Conservation (phyloP, 2,329 filamentous ascomycete genomes). For the Colletotrichum euphorbiae region DNA sequence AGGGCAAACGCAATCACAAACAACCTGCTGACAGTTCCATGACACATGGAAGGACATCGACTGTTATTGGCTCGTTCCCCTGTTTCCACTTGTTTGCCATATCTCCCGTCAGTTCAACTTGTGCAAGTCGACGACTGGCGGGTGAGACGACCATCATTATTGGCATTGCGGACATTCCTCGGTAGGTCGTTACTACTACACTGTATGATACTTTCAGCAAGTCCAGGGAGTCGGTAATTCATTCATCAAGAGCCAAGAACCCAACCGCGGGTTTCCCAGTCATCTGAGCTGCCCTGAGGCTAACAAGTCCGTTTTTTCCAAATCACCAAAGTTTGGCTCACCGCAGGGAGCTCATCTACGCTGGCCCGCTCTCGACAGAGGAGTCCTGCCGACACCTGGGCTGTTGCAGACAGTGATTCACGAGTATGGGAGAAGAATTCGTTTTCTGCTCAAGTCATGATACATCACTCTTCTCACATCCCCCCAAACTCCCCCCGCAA, state of each 20-base stretch:
- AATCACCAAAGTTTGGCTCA: constrained; percentile 2
- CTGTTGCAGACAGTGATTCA: background rate
- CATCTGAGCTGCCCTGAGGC: background rate
- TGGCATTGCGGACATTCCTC: too few relatives aligned
- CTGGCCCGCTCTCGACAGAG: background rate
- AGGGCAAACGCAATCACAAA: background rate
- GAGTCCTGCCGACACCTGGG: background rate
- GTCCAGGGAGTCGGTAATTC: too few relatives aligned
- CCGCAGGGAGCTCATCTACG: background rate
- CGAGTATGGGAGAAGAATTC: constrained; percentile 6
- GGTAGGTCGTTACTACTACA: too few relatives aligned
- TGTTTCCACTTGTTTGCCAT: background rate
- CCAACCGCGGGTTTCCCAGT: too few relatives aligned
- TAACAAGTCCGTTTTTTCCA: background rate
- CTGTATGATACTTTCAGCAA: too few relatives aligned
- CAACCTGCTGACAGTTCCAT: background rate
- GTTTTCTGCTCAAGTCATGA: constrained; percentile 27
- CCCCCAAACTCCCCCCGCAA: constrained; percentile 51
- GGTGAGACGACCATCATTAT: too few relatives aligned
- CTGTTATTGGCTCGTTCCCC: background rate
- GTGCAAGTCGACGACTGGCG: too few relatives aligned
- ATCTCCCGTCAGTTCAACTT: too few relatives aligned
- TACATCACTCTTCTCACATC: constrained; percentile 35
- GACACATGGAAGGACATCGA: background rate
- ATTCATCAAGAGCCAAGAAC: too few relatives aligned